Base-by-base conservation (phyloP, 306 rosid species). In the Oemleria cerasiformis region DNA sequence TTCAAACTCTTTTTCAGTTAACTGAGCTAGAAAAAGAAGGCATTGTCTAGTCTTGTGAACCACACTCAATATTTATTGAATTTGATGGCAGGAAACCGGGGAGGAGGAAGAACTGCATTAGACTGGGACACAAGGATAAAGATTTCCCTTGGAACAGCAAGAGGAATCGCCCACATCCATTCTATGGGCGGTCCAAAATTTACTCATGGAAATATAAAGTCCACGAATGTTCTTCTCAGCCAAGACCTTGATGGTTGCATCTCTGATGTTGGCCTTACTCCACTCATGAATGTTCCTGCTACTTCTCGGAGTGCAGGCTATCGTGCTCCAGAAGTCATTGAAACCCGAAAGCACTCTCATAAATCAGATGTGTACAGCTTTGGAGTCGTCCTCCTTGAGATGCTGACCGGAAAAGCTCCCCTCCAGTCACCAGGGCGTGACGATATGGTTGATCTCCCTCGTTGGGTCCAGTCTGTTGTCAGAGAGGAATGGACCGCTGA, bases 401-500 rank as follows among this genome's bases (percentile, higher is more conserved):
- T 92, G 96, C 82, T 92, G 75, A 92, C 98, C 0, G 98, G 98
- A 71, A 92, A 92, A 75, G 98, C 98, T 56, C 98, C 97, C 45
- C 86, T 88, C 76, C 96, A 86, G 71, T 92, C 98, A 23, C 96
- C 98, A 0, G 91, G 92, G 15, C 96, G 88, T 1, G 98, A 92
- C 7, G 98, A 92, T n/a, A 85, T 85, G 88, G 98, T 83, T 73
- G 98, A 92, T 84, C 98, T 92, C 70, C 98, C 98, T 8, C 84
- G 98, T 73, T 92, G 98, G 98, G 98, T 92, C 55, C 98, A 92
- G 70, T 92, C 98, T 1, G 98, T 92, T 5, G 97, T 92, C 60
- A 87, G 98, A 84, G 98, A 92, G 81, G 98, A 92, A 83, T 92
- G 98, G 98, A 92, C 98, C 3, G 98, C 98, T 0, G 98, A 92